phyloP scores from a whole-genome alignment of 225 moss, liverwort and hornwort genomes.

The Asterella californica region DNA sequence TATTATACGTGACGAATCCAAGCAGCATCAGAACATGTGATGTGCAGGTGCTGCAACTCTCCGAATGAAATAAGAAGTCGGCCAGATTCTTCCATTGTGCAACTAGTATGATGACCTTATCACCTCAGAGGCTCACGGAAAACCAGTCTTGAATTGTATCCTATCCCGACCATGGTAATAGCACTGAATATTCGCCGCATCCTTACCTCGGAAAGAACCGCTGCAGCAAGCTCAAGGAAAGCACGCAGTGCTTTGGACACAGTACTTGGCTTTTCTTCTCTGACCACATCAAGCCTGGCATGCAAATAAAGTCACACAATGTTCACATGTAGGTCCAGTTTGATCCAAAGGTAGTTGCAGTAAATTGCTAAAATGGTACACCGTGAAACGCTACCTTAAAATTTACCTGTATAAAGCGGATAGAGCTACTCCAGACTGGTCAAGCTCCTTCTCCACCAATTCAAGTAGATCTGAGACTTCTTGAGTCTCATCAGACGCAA shows the following conservation, averaged over 20 bases:
- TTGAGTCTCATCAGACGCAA: conserved; percentile 50
- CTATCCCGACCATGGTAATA: neutral
- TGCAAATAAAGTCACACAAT: conserved; percentile 4
- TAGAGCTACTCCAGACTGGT: conserved; percentile 73
- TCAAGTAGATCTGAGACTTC: conserved; percentile 70
- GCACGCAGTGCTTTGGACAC: conserved; percentile 55
- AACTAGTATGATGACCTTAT: neutral
- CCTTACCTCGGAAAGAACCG: conserved; percentile 73
- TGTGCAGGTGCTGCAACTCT: neutral
- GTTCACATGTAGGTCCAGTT: neutral
- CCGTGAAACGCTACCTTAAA: neutral
- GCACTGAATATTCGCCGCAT: neutral
- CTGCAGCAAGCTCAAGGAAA: conserved; percentile 86
- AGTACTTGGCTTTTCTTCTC: conserved; percentile 74
- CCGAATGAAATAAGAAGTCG: neutral
- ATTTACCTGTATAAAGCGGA: conserved; percentile 61
- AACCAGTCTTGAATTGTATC: neutral
- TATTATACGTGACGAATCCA: neutral
- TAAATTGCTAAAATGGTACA: neutral
- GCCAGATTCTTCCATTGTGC: neutral
- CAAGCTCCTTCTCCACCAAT: conserved; percentile 90
- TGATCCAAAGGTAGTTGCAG: neutral
- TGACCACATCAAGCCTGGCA: conserved; percentile 65
- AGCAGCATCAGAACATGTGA: neutral
- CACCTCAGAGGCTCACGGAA: neutral